A percentile compares a stretch with the other conserved stretches of the same genome.
These are phyloP conservation scores for Penstemon eatonii DNA, from an alignment of 257 asterid species.

Conservation along the genomic window DNA sequence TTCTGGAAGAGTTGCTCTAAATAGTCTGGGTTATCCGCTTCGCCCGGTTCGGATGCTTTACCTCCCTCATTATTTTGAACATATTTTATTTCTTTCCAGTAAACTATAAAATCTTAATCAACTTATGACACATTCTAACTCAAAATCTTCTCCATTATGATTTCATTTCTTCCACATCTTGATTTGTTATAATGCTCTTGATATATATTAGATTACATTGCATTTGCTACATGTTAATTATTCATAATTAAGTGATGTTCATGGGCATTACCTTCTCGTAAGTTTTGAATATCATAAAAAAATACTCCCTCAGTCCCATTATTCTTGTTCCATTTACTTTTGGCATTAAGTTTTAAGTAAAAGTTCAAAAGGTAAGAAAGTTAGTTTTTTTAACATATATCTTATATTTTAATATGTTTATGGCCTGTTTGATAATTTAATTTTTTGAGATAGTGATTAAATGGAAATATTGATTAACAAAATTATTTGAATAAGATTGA, in stretches of 20 bases:
- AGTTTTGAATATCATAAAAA: slow-evolving; percentile 2
- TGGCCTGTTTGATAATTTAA: no score
- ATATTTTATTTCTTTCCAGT: slow-evolving; percentile 23
- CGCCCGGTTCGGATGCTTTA: slow-evolving; percentile 66
- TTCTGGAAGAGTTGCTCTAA: slow-evolving; percentile 61
- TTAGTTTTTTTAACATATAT: no score
- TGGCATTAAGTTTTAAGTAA: no score
- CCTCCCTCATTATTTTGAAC: slow-evolving; percentile 13
- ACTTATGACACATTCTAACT: slow-evolving; percentile 8
- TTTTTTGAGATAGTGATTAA: no score
- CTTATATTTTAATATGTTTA: no score
- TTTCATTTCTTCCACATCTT: background rate
- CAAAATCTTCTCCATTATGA: background rate
- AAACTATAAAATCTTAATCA: background rate
- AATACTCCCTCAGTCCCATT: background rate
- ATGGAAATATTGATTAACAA: no score
- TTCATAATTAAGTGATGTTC: slow-evolving; percentile 23
- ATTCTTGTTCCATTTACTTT: no score
- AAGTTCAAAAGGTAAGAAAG: no score
- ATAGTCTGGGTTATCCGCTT: slow-evolving; percentile 84
- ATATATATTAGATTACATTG: slow-evolving; percentile 8
- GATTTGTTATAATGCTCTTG: background rate
- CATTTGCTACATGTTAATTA: slow-evolving; percentile 5
- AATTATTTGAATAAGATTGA: no score
- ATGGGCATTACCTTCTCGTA: slow-evolving; percentile 18